These are phyloP conservation scores for Chamaenerion angustifolium DNA, from an alignment of 345 rosid species.

Conservation along the genomic window DNA sequence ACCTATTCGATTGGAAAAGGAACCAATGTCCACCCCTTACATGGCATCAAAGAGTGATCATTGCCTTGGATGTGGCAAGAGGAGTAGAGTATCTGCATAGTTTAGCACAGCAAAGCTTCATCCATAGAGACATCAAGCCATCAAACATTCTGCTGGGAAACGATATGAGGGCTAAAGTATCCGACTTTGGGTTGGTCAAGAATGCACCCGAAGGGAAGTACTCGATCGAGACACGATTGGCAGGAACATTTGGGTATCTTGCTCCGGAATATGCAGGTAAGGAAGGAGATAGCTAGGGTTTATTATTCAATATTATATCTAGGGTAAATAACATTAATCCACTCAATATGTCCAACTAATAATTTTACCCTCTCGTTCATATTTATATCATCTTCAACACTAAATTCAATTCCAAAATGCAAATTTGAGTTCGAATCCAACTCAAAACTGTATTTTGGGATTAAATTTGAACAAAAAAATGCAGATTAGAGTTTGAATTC, in stretches of 20 bases:
- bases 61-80: conserved; percentile 79
- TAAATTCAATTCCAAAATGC: too few relatives aligned
- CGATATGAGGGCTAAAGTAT: conserved; percentile 88
- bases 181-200: conserved; percentile 86
- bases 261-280: conserved; percentile 95
- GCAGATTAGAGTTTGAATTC: too few relatives aligned
- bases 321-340: too few relatives aligned
- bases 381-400: too few relatives aligned
- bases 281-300: too few relatives aligned
- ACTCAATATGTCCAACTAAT: too few relatives aligned
- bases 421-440: too few relatives aligned
- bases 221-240: conserved; percentile 74
- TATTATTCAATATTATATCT: too few relatives aligned
- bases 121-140: conserved; percentile 82
- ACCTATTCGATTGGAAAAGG: conserved; percentile 44
- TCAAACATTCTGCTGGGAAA: conserved; percentile 82
- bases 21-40: conserved; percentile 35
- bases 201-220: conserved; percentile 77
- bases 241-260: conserved; percentile 91
- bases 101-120: conserved; percentile 82
- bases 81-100: conserved; percentile 89
- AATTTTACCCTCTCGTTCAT: too few relatives aligned
- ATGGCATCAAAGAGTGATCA: conserved; percentile 70
- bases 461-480: too few relatives aligned
- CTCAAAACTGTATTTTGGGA: too few relatives aligned